Conservation (phyloP, 2,329 filamentous ascomycete genomes). For the Calonectria montana region DNA sequence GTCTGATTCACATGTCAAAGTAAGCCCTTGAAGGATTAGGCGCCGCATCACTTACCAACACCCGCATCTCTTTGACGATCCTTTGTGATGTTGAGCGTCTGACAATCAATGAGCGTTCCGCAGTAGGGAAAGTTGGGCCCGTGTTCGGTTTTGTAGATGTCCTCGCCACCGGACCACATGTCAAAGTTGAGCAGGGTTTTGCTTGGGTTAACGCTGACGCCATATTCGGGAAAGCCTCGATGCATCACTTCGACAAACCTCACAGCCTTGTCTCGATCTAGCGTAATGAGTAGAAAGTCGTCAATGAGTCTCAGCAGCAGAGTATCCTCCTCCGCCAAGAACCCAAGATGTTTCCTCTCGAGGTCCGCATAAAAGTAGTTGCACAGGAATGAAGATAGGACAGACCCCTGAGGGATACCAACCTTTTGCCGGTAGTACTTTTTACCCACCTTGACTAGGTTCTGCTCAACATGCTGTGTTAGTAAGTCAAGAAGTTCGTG, state of each 20-base stretch:
- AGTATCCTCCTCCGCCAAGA: constrained; percentile 67
- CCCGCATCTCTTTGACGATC: constrained; percentile 67
- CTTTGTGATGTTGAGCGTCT: constrained; percentile 79
- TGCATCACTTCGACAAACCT: constrained; percentile 86
- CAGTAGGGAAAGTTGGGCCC: constrained; percentile 84
- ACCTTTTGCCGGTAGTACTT: constrained; percentile 87
- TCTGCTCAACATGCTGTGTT: constrained; percentile 82
- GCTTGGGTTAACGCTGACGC: constrained; percentile 77
- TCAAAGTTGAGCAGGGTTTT: constrained; percentile 93
- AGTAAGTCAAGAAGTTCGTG: constrained; percentile 76
- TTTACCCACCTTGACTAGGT: constrained; percentile 89
- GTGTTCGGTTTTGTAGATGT: constrained; percentile 60
- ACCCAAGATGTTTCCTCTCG: constrained; percentile 76
- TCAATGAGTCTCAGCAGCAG: constrained; percentile 87
- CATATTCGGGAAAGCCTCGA: constrained; percentile 80
- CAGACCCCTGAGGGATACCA: constrained; percentile 93
- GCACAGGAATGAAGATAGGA: constrained; percentile 87
- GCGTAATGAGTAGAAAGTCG: constrained; percentile 91
- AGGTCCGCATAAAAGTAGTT: constrained; percentile 96
- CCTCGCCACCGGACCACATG: constrained; percentile 63
- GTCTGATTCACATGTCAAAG: constrained; percentile 25
- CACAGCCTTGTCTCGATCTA: constrained; percentile 72
- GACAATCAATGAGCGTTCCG: constrained; percentile 80
- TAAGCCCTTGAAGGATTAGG: not conserved
- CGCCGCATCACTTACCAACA: constrained; percentile 55